These are phyloP conservation scores for Mimosa pudica DNA, from an alignment of 306 rosid genomes.

Conservation along the genomic window DNA sequence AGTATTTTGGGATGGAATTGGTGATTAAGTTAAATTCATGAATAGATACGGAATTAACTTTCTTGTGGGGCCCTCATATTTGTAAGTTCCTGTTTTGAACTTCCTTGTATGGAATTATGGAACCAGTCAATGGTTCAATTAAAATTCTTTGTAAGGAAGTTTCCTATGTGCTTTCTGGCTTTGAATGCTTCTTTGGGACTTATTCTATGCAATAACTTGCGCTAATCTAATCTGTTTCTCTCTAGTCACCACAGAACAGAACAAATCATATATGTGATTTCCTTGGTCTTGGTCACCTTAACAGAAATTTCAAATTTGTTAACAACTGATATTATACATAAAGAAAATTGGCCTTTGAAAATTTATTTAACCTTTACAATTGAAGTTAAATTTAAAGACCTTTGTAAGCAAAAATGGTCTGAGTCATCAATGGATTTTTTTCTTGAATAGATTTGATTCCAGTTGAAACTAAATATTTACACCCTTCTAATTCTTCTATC, in stretches of 20 bases:
- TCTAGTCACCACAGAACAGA: not conserved
- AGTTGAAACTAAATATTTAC: not conserved
- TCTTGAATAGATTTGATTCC: not conserved
- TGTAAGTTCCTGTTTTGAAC: not conserved
- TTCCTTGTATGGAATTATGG: not conserved
- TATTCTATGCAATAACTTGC: not conserved
- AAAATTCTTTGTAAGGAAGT: slow-evolving; percentile 21
- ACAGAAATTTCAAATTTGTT: not conserved
- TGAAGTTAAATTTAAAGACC: not conserved
- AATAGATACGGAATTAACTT: not conserved
- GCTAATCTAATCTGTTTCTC: not conserved
- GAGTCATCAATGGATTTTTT: not conserved
- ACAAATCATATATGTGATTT: not conserved
- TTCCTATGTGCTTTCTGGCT: slow-evolving; percentile 16
- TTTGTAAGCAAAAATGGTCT: not conserved
- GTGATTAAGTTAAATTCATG: not conserved
- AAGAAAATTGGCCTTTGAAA: not conserved
- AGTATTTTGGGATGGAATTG: not conserved
- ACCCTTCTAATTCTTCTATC: slow-evolving; percentile 3
- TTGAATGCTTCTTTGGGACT: slow-evolving; percentile 5
- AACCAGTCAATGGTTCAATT: not conserved
- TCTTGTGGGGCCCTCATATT: not conserved
- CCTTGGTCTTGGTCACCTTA: not conserved
- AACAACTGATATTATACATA: not conserved
- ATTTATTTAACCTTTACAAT: not conserved